phyloP scores from a whole-genome alignment of 805 yeast species.

The Priceomyces melissophilus region DNA sequence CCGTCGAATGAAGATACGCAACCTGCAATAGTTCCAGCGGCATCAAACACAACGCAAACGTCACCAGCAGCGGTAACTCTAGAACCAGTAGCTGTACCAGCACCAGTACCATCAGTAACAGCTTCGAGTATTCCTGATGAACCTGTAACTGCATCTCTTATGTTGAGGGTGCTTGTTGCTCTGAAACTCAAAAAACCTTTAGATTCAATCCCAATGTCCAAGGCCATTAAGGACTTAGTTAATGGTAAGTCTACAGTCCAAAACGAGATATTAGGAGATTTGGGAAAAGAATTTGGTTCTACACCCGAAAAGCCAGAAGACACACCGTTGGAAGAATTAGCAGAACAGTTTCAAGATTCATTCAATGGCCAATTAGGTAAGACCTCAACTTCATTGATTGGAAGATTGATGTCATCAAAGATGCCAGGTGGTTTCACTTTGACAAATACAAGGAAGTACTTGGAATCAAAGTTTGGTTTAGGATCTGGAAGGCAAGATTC shows the following conservation, averaged over 20 bases:
- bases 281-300: conserved; percentile 96
- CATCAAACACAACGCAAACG: conserved; percentile 56
- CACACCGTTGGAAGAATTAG: conserved; percentile 91
- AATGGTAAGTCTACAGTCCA: conserved; percentile 99
- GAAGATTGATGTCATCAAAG: conserved; percentile 90
- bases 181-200: conserved; percentile 91
- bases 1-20: conserved; percentile 46
- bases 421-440: conserved; percentile 99
- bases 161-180: conserved; percentile 88
- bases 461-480: conserved; percentile 89
- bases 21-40: conserved; percentile 50
- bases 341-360: conserved; percentile 90
- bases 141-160: conserved; percentile 79
- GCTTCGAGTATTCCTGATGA: conserved; percentile 84
- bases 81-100: conserved; percentile 56
- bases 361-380: conserved; percentile 90
- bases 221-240: conserved; percentile 94
- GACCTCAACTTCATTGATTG: conserved; percentile 82
- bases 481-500: conserved; percentile 94
- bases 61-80: conserved; percentile 57
- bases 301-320: conserved; percentile 99
- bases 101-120: conserved; percentile 72
- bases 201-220: conserved; percentile 80
- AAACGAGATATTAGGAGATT: conserved; percentile 96
- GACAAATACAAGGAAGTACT: conserved; percentile 86